Evolutionary conservation across 2,329 filamentous ascomycete species (phyloP).

Genomic region (Lachnellula cervina): DNA sequence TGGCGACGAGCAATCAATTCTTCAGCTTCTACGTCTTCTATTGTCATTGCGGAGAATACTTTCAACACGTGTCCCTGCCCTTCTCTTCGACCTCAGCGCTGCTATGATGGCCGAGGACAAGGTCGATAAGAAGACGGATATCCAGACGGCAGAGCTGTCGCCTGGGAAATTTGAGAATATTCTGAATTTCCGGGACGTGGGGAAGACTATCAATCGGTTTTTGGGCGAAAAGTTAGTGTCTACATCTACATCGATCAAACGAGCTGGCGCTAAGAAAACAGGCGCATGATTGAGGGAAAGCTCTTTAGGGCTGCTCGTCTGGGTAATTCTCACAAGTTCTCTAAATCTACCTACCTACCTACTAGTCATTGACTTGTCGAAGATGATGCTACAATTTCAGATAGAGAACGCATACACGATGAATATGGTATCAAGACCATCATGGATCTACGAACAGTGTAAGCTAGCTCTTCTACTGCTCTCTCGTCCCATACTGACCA

Average conservation of each 20-base stretch:
- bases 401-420: constrained; percentile 54
- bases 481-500: not conserved
- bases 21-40: not conserved
- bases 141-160: not conserved
- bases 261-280: constrained; percentile 15
- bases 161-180: constrained; percentile 47
- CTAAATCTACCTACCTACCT: not conserved
- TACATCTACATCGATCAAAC: constrained; percentile 14
- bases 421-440: constrained; percentile 64
- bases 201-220: constrained; percentile 58
- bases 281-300: constrained; percentile 54
- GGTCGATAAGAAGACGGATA: not conserved
- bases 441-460: constrained; percentile 76
- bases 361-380: constrained; percentile 22
- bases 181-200: constrained; percentile 75
- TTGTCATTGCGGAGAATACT: too few relatives aligned
- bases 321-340: constrained; percentile 33
- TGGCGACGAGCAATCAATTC: not conserved
- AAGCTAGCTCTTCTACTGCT: constrained; percentile 18
- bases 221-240: constrained; percentile 48
- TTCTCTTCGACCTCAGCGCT: not conserved
- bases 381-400: constrained; percentile 67
- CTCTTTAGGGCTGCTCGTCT: constrained; percentile 65
- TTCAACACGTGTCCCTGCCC: not conserved
- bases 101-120: not conserved